Evolutionary conservation across 371 early-diverging fungal genomes (phyloP).

Genomic region (Rhizopus arrhizus): DNA sequence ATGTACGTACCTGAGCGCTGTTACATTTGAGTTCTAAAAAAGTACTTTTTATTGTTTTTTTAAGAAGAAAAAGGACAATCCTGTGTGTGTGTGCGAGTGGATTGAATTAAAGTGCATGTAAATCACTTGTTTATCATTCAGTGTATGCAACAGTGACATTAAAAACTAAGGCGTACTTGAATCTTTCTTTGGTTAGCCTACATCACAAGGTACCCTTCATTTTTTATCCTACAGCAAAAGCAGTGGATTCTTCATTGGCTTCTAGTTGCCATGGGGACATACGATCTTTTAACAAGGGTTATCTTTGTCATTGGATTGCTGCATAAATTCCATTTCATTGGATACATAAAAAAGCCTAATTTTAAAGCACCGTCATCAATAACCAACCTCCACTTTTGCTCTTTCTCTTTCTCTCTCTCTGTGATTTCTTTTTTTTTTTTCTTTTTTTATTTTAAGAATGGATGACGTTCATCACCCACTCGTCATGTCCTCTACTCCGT

Average conservation of each 20-base stretch:
- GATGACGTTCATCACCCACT: slow-evolving; percentile 37
- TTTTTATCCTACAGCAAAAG: too few species aligned
- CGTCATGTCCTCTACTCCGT: slow-evolving; percentile 22
- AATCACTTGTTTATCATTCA: too few species aligned
- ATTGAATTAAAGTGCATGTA: too few species aligned
- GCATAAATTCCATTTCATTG: background rate
- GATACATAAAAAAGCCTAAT: background rate
- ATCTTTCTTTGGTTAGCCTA: too few species aligned
- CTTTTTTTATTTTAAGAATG: slow-evolving; percentile 7
- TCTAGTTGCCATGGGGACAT: too few species aligned
- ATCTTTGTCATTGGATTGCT: background rate
- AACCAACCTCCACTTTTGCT: background rate
- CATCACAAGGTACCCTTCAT: too few species aligned
- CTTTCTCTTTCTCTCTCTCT: background rate
- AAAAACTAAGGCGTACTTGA: too few species aligned
- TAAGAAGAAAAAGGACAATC: background rate
- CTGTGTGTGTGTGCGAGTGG: too few species aligned
- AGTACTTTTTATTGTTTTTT: background rate
- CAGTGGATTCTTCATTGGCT: too few species aligned
- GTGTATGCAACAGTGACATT: too few species aligned
- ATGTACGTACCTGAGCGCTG: background rate
- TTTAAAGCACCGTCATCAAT: too few species aligned
- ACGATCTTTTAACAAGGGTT: background rate
- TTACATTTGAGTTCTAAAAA: background rate
- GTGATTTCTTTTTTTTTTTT: too few species aligned